Evolutionary conservation across 305 asterid genomes (phyloP).

Genomic region (Plantago lanceolata): DNA sequence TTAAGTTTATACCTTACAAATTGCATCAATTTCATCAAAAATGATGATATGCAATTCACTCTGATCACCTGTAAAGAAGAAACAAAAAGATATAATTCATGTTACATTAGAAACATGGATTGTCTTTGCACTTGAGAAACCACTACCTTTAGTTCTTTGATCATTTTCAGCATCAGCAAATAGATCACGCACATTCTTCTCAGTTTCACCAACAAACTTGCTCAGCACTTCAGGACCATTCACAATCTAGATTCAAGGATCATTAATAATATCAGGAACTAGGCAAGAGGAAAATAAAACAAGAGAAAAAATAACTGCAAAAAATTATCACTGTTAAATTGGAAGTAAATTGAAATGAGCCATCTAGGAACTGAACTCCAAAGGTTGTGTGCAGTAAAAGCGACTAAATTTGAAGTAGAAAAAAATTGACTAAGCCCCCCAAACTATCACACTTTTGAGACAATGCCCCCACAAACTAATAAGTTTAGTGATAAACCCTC

Average conservation of each 20-base stretch:
- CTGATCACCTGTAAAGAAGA: slow-evolving; percentile 74
- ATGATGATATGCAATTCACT: slow-evolving; percentile 98
- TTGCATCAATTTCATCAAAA: slow-evolving; percentile 99
- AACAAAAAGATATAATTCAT: slow-evolving; percentile 25
- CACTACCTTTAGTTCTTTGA: slow-evolving; percentile 78
- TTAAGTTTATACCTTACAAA: slow-evolving; percentile 72
- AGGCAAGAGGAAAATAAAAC: slow-evolving; percentile 7
- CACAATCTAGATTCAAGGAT: slow-evolving; percentile 58
- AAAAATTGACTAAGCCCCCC: too few relatives aligned
- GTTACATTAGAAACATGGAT: slow-evolving; percentile 14
- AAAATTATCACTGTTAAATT: neutral
- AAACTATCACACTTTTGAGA: too few relatives aligned
- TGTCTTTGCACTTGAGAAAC: slow-evolving; percentile 21
- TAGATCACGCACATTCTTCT: slow-evolving; percentile 93
- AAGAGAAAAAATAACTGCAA: slow-evolving; percentile 22
- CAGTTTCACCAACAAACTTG: slow-evolving; percentile 98
- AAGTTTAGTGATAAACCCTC: too few relatives aligned
- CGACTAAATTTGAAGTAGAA: too few relatives aligned
- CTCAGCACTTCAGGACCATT: slow-evolving; percentile 99
- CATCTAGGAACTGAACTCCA: slow-evolving; percentile 6
- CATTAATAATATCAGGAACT: slow-evolving; percentile 22
- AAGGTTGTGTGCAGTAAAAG: neutral
- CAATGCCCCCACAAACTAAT: too few relatives aligned
- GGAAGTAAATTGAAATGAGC: neutral
- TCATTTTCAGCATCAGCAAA: slow-evolving; percentile 99